Evolutionary conservation across 768 basidiomycete species (phyloP).

Genomic region (Tricholoma saponaceum): DNA sequence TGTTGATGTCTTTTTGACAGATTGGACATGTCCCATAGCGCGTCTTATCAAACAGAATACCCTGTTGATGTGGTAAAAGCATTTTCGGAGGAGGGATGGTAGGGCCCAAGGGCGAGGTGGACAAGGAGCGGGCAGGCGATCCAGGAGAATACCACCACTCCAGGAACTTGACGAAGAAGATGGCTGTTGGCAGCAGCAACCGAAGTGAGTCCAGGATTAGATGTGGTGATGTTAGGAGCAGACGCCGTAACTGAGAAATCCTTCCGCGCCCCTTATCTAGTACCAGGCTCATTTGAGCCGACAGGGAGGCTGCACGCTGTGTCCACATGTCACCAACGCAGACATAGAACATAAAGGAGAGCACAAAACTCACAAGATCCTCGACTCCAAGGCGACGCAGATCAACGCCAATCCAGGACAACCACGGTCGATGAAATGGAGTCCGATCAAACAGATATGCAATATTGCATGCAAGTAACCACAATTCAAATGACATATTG

Average conservation of each 20-base stretch:
- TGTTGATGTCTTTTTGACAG: conserved; percentile 67
- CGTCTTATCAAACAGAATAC: conserved; percentile 56
- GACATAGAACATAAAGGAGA: neutral
- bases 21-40: conserved; percentile 85
- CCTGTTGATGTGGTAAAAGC: conserved; percentile 69
- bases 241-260: conserved; percentile 38
- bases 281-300: conserved; percentile 24
- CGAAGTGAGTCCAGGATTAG: conserved; percentile 74
- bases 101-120: conserved; percentile 59
- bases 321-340: conserved; percentile 6
- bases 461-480: conserved; percentile 80
- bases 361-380: conserved; percentile 58
- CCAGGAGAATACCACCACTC: conserved; percentile 99
- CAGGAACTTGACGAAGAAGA: conserved; percentile 94
- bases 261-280: conserved; percentile 31
- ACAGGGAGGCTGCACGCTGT: conserved; percentile 39
- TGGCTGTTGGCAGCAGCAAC: conserved; percentile 77
- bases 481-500: conserved; percentile 74
- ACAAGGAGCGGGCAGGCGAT: conserved; percentile 77
- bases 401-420: conserved; percentile 80
- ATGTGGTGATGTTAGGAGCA: conserved; percentile 52
- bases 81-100: conserved; percentile 74
- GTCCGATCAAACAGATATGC: conserved; percentile 88
- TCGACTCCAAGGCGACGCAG: conserved; percentile 75
- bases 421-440: conserved; percentile 88